phyloP scores from a whole-genome alignment of 1,284 basidiomycete species.

The Ceratobasidium sp. region DNA sequence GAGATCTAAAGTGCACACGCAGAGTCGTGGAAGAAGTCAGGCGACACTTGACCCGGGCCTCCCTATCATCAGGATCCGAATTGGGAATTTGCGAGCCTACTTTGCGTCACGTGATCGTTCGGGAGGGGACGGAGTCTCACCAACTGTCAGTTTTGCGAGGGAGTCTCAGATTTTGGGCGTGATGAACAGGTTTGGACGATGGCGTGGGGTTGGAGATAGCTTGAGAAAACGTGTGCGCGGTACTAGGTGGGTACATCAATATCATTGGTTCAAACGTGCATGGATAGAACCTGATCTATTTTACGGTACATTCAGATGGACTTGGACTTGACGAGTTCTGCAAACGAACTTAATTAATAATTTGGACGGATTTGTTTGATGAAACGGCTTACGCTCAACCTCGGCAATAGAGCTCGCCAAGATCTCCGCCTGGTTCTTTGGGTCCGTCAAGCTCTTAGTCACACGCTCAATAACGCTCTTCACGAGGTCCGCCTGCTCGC shows the following conservation, averaged over 20 bases:
- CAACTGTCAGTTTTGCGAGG: background rate
- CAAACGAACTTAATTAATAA: conserved; percentile 13
- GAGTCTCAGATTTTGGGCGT: background rate
- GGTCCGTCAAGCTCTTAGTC: conserved; percentile 82
- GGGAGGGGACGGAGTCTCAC: conserved; percentile 12
- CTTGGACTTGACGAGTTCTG: conserved; percentile 77
- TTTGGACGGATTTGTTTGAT: background rate
- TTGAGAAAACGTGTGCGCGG: conserved; percentile 1
- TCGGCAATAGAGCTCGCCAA: conserved; percentile 86
- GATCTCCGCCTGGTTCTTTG: conserved; percentile 94
- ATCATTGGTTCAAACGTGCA: conserved; percentile 17
- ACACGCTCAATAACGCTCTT: conserved; percentile 90
- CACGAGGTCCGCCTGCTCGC: conserved; percentile 91
- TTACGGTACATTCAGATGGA: conserved; percentile 60
- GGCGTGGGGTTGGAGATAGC: background rate
- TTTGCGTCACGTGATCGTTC: conserved; percentile 25
- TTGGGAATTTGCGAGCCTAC: background rate
- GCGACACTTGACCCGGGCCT: conserved; percentile 25
- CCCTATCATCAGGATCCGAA: conserved; percentile 39
- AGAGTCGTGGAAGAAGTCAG: conserved; percentile 30
- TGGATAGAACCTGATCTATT: conserved; percentile 32
- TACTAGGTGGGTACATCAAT: conserved; percentile 3
- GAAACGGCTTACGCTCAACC: conserved; percentile 83
- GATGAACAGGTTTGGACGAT: background rate
- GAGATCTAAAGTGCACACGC: background rate